Base-by-base conservation (phyloP, 305 asterid species). In the Andrographis paniculata region DNA sequence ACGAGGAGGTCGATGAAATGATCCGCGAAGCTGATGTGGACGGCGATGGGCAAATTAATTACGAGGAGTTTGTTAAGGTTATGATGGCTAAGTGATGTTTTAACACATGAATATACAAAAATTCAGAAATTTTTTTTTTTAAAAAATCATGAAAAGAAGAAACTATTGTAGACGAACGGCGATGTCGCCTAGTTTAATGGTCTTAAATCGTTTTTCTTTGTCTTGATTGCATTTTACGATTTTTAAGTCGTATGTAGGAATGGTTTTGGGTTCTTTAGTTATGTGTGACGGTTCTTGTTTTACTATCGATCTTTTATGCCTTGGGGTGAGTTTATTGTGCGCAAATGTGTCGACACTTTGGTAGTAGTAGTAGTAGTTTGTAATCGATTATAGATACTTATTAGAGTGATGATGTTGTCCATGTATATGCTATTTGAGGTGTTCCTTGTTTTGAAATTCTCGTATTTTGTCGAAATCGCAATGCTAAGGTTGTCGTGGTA, bases 11-110 rank as follows among this genome's bases (percentile, higher is more conserved):
- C n/a, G n/a, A n/a, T n/a, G n/a, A n/a, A n/a, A n/a, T n/a, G n/a
- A n/a, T n/a, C n/a, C n/a, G n/a, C n/a, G n/a, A n/a, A n/a, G n/a
- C n/a, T n/a, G n/a, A n/a, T n/a, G n/a, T n/a, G n/a, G n/a, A n/a
- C n/a, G 81, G 81, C 1, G 81, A 74, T 22, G 81, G 81, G 14
- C 75, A 74, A 59, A 68, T 74, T 48, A 72, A 72, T 49, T 72
- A 72, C 23, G 75, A 72, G 20, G 79, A 72, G 63, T 72, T 72
- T 60, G 79, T 72, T 14, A 72, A 67, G 78, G 68, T 67, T 50
- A 72, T 67, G 78, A 72, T 72, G 78, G 78, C 78, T 44, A 72
- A 72, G 75, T 72, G 40, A 72, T 47, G 37, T 45, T 20, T 37
- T n/a, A n/a, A n/a, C n/a, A n/a, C n/a, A n/a, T n/a, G 51, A 43